Evolutionary conservation across 805 yeast species (phyloP), one percentile per base, ranked within the genome.

Genomic region (Yamadazyma sp.): DNA sequence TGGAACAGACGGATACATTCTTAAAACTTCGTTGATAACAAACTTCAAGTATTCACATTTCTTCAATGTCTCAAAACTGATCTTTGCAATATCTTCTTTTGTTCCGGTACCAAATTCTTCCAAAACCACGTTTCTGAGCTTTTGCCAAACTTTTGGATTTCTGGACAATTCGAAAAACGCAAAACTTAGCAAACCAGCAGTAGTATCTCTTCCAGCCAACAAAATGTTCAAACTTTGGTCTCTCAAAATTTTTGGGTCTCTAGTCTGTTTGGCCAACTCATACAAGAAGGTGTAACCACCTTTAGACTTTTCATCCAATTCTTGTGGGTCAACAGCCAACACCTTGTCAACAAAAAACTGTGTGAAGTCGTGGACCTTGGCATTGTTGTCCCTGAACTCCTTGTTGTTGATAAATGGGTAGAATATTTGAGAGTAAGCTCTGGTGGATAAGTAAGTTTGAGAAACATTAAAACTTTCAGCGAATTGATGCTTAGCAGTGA

Each of bases 121-220:
- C 25, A 52, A 47, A 4, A 75, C 57, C 25, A 59, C 67, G 24
- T 50, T 53, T 37, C 74, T 64, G 39, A 75, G 60, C 40, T 56
- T 59, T 10, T 47, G 40, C 54, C 62, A 68, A 6, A 64, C 49
- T 1, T 51, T 52, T 5, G 72, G 73, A 49, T 72, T 54, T 38
- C 71, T 59, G 9, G 75, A 67, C 37, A 75, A 60, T 48, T 72
- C 71, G 45, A 56, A 71, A 33, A 73, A 57, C 15, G 65, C 50
- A 51, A 65, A 71, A n/a, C 75, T 64, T 39, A 75, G 62, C 23
- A 71, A 55, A 3, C 73, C 68, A 7, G 80, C 79, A 10, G 80
- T 75, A 30, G 80, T 75, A 48, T 75, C 80, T 48, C 80, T 63
- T 20, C 78, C 79, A 12, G 80, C 80, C 15, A 74, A 53, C 40